Evolutionary conservation across 257 asterid genomes (phyloP).

Genomic region (Echium plantagineum): DNA sequence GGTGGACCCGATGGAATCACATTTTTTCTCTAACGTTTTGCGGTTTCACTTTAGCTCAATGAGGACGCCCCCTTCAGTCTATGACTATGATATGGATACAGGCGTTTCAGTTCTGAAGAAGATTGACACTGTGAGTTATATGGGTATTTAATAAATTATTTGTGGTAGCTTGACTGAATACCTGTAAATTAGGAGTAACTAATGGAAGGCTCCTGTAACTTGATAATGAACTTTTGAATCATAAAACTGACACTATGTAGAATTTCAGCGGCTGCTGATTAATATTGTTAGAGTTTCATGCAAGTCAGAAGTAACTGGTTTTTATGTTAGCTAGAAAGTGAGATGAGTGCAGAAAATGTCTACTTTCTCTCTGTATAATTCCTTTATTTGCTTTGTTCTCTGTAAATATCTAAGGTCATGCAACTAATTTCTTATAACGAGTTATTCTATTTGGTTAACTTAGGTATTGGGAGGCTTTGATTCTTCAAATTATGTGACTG

Average conservation of each 20-base stretch:
- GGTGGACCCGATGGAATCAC: constrained; percentile 47
- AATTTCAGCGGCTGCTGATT: no score
- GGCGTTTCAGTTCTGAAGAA: constrained; percentile 80
- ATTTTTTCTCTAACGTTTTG: constrained; percentile 62
- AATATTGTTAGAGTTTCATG: no score
- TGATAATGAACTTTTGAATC: no score
- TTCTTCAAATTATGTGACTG: constrained; percentile 61
- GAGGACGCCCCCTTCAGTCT: constrained; percentile 81
- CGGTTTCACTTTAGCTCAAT: constrained; percentile 68
- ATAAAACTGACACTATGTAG: background rate
- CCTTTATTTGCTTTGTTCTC: background rate
- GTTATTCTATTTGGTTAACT: background rate
- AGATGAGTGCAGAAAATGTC: background rate
- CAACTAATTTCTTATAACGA: background rate
- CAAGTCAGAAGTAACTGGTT: no score
- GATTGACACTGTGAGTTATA: constrained; percentile 55
- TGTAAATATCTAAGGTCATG: no score
- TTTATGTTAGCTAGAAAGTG: background rate
- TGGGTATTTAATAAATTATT: constrained; percentile 3
- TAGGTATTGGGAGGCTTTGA: constrained; percentile 91
- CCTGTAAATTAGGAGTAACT: no score
- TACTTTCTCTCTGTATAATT: background rate
- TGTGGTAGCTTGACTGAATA: background rate
- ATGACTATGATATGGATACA: constrained; percentile 80
- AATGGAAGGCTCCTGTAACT: no score